phyloP scores from a whole-genome alignment of 2,329 filamentous ascomycete genomes.

The Colletotrichum zoysiae region DNA sequence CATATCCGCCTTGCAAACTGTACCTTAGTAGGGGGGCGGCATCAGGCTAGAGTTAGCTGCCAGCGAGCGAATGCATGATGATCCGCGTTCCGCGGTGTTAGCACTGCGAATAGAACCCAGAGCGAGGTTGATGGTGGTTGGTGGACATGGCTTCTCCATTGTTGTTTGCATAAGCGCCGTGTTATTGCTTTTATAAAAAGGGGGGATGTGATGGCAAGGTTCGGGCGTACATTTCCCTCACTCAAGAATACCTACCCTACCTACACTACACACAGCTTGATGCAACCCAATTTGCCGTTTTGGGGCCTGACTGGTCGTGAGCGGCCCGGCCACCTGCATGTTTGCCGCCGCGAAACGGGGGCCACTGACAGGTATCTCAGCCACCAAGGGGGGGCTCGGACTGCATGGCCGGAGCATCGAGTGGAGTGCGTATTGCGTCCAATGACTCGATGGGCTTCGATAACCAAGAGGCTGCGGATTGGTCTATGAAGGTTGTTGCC shows the following conservation, averaged over 20 bases:
- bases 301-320: background rate
- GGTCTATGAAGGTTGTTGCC: no score
- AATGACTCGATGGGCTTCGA: background rate
- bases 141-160: background rate
- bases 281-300: background rate
- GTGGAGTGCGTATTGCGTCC: constrained; percentile 17
- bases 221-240: background rate
- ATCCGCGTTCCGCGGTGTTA: background rate
- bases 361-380: background rate
- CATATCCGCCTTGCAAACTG: no score
- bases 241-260: no score
- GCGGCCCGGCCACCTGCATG: background rate
- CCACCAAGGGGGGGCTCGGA: background rate
- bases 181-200: background rate
- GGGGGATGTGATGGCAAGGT: background rate
- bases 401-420: background rate
- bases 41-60: constrained; percentile 6
- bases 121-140: background rate
- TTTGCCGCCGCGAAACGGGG: background rate
- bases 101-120: no score
- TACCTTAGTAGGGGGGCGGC: background rate
- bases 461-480: background rate
- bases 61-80: background rate
- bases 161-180: background rate
- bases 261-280: background rate